Evolutionary conservation across 2,329 filamentous ascomycete species (phyloP), one percentile per base, ranked within the genome.

Genomic region (Mycosphaerella sp.): DNA sequence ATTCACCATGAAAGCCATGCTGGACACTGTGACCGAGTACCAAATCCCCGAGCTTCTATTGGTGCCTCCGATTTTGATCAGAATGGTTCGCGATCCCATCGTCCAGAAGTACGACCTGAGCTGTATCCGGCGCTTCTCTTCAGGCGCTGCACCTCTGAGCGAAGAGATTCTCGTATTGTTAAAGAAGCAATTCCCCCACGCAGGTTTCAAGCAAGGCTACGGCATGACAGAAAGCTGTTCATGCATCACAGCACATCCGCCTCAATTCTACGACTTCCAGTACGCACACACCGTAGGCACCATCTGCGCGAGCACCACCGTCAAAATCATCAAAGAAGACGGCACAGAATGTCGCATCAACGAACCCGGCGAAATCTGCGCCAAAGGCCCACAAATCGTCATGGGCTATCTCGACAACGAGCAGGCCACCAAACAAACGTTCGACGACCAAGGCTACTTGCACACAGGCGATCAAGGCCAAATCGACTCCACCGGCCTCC

Each of bases 181-280:
- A 12, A 66, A 78, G 51, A 70, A 73, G 53, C 76, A 74, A 42
- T 84, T 83, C 59, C 81, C 81, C 0, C 68, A 74, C 1, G 80
- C 76, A 0, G 79, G 79, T 0, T 82, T 85, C 68, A 74, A 3
- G 79, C 77, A 1, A 78, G 79, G 0, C 1, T 85, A 84, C 59
- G 82, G 82, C 25, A 85, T 86, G 81, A 86, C 82, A 0, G 82
- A 85, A 64, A 78, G 74, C 0, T 85, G 80, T 63, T 75, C 72
- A 2, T 84, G 79, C 57, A 81, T 86, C 55, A 83, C 80, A 0
- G 74, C 78, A 0, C 81, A 84, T 48, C 79, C 81, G 4, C 76
- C 76, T 0, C 71, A 74, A 1, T 73, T 75, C 42, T 80, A 78
- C 53, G 71, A 71, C 10, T 85, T 79, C 68, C 73, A 76, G 42